Base-by-base conservation (phyloP, 805 yeast genomes). In the Saccharomycopsis capsularis region DNA sequence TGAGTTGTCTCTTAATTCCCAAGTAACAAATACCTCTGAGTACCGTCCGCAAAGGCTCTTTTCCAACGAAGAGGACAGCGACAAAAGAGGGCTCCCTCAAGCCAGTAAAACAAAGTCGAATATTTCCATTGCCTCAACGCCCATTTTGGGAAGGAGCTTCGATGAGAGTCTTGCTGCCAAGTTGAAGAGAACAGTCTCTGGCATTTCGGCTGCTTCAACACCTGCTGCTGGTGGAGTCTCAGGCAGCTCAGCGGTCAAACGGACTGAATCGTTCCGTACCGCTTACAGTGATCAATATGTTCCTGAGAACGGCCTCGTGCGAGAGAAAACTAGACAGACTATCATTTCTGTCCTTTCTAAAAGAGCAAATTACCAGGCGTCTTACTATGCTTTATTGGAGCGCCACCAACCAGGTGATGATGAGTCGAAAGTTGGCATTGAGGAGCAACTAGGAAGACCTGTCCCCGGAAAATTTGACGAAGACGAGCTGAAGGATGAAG, bases 291-390 rank as follows among this genome's bases (percentile, higher is more conserved):
- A 34, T 5, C 18, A 11, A 6, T 11, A n/a, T n/a, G 18, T 11
- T 9, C 38, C 45, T 22, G 45, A 42, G 15, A 32, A 39, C 24
- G 60, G 60, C 2, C 51, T 74, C 36, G 60, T 58, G 19, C 63
- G 80, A 37, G 64, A 68, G 5, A 62, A 63, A 21, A 73, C 78
- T 1, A 60, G 70, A 37, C 66, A 65, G 32, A 68, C 77, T 1
- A 67, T 75, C 37, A 55, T 70, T 27, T 62, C 60, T 23, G 61
- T 67, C 2, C 60, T 49, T n/a, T 49, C 52, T 13, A n/a, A 18
- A 27, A 30, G 52, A 32, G 52, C 52, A 15, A 16, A 40, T 7
- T 36, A 45, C 18, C 36, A 19, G 18, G 42, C 36, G 42, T 19
- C 13, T 6, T 22, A 38, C 25, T 15, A 15, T 21, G 41, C 27